phyloP scores from a whole-genome alignment of 1,284 basidiomycete species.

The Gomphus sp. region DNA sequence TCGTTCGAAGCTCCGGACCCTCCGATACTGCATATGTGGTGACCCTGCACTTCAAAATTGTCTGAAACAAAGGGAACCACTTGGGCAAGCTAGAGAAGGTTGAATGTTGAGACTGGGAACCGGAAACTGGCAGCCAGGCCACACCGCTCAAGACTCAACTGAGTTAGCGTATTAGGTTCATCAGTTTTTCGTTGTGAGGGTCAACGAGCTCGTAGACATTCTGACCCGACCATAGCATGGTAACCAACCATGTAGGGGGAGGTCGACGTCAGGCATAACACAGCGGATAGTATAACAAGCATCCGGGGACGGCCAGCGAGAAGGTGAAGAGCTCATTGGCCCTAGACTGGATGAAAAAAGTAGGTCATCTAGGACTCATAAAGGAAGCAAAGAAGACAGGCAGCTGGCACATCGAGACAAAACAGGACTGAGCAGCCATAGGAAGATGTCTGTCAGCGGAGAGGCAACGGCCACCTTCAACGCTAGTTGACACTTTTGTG shows the following conservation, averaged over 20 bases:
- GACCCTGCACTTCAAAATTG: conserved; percentile 1
- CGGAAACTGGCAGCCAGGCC: not conserved
- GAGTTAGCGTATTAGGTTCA: not conserved
- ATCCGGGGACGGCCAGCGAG: not conserved
- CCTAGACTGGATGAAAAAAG: not conserved
- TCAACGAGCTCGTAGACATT: not conserved
- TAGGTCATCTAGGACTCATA: not conserved
- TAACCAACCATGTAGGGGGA: not conserved
- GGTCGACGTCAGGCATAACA: not conserved
- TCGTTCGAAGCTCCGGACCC: not conserved
- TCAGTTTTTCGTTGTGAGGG: not conserved
- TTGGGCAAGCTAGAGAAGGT: not conserved
- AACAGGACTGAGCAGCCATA: not conserved
- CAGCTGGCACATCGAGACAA: not conserved
- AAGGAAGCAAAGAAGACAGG: not conserved
- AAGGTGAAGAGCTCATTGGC: not conserved
- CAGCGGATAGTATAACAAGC: not conserved
- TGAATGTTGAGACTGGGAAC: not conserved
- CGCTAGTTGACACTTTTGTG: not conserved
- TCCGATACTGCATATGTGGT: not conserved
- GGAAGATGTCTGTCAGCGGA: not conserved
- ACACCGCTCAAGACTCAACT: not conserved
- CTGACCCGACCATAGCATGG: not conserved
- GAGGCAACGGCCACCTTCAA: not conserved
- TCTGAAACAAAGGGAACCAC: conserved; percentile 2